Base-by-base conservation (phyloP, 1,284 basidiomycete genomes). In the Lignosus rhinocerotis region DNA sequence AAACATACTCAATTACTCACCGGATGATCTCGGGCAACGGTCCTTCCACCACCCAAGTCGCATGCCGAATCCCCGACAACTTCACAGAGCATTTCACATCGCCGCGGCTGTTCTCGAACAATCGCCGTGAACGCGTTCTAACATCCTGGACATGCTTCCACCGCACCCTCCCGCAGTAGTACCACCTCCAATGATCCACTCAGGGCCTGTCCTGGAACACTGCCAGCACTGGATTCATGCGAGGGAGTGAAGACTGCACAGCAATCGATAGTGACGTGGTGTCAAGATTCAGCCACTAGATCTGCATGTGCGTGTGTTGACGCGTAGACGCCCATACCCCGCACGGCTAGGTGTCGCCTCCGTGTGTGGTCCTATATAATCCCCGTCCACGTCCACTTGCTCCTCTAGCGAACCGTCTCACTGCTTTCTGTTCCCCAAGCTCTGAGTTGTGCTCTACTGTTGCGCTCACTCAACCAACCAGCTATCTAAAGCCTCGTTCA, bases 361-460 rank as follows among this genome's bases (percentile, higher is more conserved):
- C 30, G 31, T n/a, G 6, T 16, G 25, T 16, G 7, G 17, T 11
- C 43, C 17, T 53, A 53, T 46, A 45, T 53, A 33, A 11, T 12
- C 43, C 2, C 16, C 19, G 21, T 30, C 21, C 43, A 25, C 21
- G 2, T 16, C 31, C 46, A 25, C 21, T 46, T 16, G 31, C 34
- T 43, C 48, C 54, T 25, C n/a, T 49, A 56, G 55, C 55, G 55
- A 58, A 49, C 56, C 51, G 47, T 58, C 56, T 58, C 56, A 53
- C 50, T 58, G 56, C 51, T 58, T 53, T 53, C 51, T 41, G 51
- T 34, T 52, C 46, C 44, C 51, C 34, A 43, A 50, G 56, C 56
- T 50, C 47, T 58, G 56, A 58, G 51, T 43, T 36, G 50, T 52
- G 9, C 17, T 44, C 43, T 32, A n/a, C 49, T 43, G 42, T 51